Base-by-base conservation (phyloP, 345 rosid genomes). In the Salix brachista region DNA sequence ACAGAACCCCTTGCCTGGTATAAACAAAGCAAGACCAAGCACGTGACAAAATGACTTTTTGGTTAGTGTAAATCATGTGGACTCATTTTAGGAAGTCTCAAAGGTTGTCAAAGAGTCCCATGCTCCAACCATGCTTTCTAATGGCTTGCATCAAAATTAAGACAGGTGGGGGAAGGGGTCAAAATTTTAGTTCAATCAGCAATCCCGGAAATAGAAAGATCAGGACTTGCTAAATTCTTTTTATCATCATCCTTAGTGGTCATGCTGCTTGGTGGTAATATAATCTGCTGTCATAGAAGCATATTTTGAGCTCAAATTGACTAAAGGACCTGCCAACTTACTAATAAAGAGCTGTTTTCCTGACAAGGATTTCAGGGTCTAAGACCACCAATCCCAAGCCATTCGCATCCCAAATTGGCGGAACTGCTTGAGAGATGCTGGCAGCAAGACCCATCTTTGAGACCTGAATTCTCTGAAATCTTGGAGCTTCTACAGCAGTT, bases 401-500 rank as follows among this genome's bases (percentile, higher is more conserved):
- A 82, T 42, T 85, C 90, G 67, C 90, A 85, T 85, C 88, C 84
- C 3, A 75, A 82, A 56, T 42, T 91, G 54, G 86, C 67, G 67
- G 88, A 83, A 73, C 78, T 91, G 81, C 86, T 91, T 44, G 81
- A 84, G 77, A 83, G 84, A 80, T 89, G 94, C 86, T 91, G 94
- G 94, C 86, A 88, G 74, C 86, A 66, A 23, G 88, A 87, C 25
- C 87, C 94, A 46, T 85, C 77, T 44, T 66, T 79, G 80, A 87
- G 94, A 80, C 92, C 94, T 6, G 92, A 86, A 68, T 89, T 91
- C 82, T 83, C 88, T 37, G 94, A 89, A 84, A 85, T 88, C 67
- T 50, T 80, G 60, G 82, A 85, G 37, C 34, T 81, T 75, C 81
- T 91, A 68, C 88, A 78, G 67, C 83, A 77, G 16, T 70, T 89